Evolutionary conservation across 148 eudicot genomes (phyloP), one percentile per base, ranked within the genome.

Genomic region (Cornus controversa): DNA sequence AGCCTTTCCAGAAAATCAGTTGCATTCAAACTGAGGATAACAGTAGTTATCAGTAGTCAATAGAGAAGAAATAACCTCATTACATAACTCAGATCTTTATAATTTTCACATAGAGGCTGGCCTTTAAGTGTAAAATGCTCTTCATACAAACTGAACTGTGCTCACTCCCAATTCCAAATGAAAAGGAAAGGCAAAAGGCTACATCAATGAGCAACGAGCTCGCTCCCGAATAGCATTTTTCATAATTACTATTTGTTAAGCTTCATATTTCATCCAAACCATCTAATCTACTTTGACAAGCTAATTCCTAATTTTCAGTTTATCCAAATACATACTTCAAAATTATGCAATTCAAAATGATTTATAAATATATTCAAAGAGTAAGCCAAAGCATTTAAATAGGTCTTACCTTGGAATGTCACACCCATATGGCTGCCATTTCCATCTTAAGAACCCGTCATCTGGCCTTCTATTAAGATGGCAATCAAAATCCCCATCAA

Each of bases 401-500:
- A 14, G 45, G 10, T 54, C 71, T 54, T 82, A 92, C 94, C 96
- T 89, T 36, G 96, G 91, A 66, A 91, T 90, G 36, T 90, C 82
- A 80, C 98, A 95, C 37, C 84, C 84, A 86, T 78, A 67, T 36
- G 98, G 98, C 80, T 95, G 89, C 98, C 98, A 94, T 60, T 83
- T 91, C 97, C 97, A 94, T 65, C 71, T 89, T 70, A 86, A 80
- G 82, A 79, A 93, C 73, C 79, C 91, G 60, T 72, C 58, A 84
- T 95, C 98, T 58, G 87, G 88, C 83, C 98, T 91, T 69, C 86
- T 82, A 86, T 94, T 94, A 16, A 77, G 81, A 66, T 86, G 85
- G 79, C 98, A 95, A 85, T 93, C 87, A 72, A 95, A 93, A 85
- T 83, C 97, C 62, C 79, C 81, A 81, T 95, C 98, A 83, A 93